Conservation (phyloP, 805 yeast genomes). For the Torulaspora maleeae region DNA sequence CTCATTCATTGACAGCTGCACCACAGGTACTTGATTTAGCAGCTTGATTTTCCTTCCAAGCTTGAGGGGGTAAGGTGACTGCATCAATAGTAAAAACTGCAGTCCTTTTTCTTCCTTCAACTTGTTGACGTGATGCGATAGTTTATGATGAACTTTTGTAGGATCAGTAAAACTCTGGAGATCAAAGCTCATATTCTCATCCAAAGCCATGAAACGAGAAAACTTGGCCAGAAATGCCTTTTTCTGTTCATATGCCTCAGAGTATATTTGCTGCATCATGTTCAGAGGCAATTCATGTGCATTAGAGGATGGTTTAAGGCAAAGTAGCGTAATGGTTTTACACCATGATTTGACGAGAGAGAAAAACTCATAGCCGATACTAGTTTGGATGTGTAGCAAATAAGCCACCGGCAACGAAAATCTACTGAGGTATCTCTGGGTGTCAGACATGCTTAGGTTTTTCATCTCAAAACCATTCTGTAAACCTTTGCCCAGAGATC, state of each 20-base stretch:
- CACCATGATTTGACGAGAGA: slow-evolving; percentile 64
- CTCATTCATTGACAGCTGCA: slow-evolving; percentile 57
- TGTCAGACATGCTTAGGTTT: slow-evolving; percentile 45
- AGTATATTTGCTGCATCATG: slow-evolving; percentile 47
- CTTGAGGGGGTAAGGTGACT: slow-evolving; percentile 57
- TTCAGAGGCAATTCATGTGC: slow-evolving; percentile 46
- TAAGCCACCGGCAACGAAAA: slow-evolving; percentile 58
- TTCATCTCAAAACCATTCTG: slow-evolving; percentile 75
- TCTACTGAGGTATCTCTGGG: slow-evolving; percentile 49
- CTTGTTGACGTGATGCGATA: slow-evolving; percentile 51
- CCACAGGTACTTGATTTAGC: slow-evolving; percentile 54
- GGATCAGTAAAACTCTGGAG: slow-evolving; percentile 51
- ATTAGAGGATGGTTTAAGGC: slow-evolving; percentile 60
- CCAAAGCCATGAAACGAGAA: slow-evolving; percentile 49
- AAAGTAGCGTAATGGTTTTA: slow-evolving; percentile 45
- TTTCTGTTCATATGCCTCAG: slow-evolving; percentile 48
- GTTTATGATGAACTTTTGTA: slow-evolving; percentile 51
- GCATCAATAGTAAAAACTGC: slow-evolving; percentile 61
- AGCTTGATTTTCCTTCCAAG: slow-evolving; percentile 45
- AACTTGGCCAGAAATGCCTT: slow-evolving; percentile 41
- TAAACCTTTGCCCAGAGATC: slow-evolving; percentile 79
- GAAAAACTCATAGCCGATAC: slow-evolving; percentile 66
- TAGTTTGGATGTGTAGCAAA: slow-evolving; percentile 62
- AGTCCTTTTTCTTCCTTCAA: slow-evolving; percentile 64
- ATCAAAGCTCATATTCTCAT: slow-evolving; percentile 50